Conservation (phyloP, 768 basidiomycete genomes). For the Cystofilobasidium bisporidii region DNA sequence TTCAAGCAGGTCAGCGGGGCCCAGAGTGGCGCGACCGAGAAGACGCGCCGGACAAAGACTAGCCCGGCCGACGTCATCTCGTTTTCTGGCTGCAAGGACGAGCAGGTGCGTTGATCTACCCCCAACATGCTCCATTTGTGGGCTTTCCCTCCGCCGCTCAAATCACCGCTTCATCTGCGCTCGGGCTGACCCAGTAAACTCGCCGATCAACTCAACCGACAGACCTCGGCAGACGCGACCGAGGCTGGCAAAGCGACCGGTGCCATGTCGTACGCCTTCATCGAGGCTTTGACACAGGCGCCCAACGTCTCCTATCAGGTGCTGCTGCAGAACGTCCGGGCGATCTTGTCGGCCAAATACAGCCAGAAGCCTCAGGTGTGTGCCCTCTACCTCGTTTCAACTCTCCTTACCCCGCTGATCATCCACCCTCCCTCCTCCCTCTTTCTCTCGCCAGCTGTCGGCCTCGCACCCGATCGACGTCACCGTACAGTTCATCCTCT, state of each 20-base stretch:
- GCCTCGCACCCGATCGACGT: conserved; percentile 37
- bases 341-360: conserved; percentile 42
- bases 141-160: too few species aligned
- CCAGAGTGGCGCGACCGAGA: background rate
- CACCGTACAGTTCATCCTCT: conserved; percentile 3
- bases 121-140: too few species aligned
- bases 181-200: too few species aligned
- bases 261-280: conserved; percentile 43
- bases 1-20: conserved; percentile 8
- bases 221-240: conserved; percentile 44
- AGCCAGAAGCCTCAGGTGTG: conserved; percentile 44
- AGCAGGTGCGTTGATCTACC: conserved; percentile 5
- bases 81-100: conserved; percentile 5
- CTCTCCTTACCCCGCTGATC: too few species aligned
- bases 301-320: conserved; percentile 34
- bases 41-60: conserved; percentile 46
- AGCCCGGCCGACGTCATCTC: conserved; percentile 73
- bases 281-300: conserved; percentile 1
- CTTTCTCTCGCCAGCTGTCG: conserved; percentile 33
- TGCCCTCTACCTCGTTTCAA: too few species aligned
- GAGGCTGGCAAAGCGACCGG: conserved; percentile 46
- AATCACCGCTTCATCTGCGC: too few species aligned
- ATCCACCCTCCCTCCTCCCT: too few species aligned
- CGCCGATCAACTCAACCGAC: too few species aligned
- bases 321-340: conserved; percentile 41